Evolutionary conservation across 73 alveolate species (phyloP), one percentile per base, ranked within the genome.

Genomic region (Paramecium sexaurelia): DNA sequence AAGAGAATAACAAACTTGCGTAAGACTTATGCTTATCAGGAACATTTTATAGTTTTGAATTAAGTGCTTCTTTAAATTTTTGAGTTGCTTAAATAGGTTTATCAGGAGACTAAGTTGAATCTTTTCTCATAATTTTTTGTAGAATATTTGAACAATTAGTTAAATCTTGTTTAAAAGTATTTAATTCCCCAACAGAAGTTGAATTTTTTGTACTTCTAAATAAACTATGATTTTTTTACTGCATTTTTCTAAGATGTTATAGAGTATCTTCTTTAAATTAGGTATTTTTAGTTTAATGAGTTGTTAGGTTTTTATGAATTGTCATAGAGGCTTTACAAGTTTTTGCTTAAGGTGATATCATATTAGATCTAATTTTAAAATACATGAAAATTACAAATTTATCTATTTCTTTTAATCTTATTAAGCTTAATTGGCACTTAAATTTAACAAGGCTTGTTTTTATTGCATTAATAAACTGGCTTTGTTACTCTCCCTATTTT

Each of bases 101-200:
- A 20, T 78, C 90, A 19, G 90, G 90, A 41, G 90, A 78, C 24
- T 78, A 27, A 41, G 90, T 78, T 11, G 90, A 78, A 78, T 78
- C 90, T 27, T 78, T 78, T 32, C 90, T 78, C 90, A 78, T 78
- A 13, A 78, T 43, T 24, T 39, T 78, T 78, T 78, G 45, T 43
- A 78, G 19, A 24, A 78, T 78, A 78, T 78, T 78, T 43, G 90
- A 78, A 45, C 90, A 78, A 43, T 78, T 78, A 22, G 90, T 39
- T 22, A 78, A 29, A 78, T 78, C 90, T 22, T 37, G 43, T n/a
- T 43, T 78, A 43, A 78, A 40, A 29, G 90, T 13, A 7, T 78
- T 78, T 26, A 78, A 43, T 24, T 78, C 90, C 9, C 90, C 90
- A 78, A 78, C 90, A 2, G 90, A 78, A 10, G 90, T 78, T 39